Base-by-base conservation (phyloP, 176 grass and related monocot species). In the Elaeis guineensis region DNA sequence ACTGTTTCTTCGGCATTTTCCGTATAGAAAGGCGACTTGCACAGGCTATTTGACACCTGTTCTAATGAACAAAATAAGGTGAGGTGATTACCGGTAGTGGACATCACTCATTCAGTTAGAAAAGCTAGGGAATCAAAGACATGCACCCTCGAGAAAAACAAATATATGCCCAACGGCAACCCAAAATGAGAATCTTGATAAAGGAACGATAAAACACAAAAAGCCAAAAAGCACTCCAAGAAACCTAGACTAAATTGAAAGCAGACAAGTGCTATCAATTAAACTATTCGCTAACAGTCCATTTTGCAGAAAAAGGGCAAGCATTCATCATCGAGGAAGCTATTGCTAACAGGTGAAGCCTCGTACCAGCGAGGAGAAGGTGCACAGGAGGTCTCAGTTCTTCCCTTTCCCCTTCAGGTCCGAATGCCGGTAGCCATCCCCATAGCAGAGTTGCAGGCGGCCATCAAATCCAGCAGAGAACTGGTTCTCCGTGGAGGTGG, bases 401-500 rank as follows among this genome's bases (percentile, higher is more conserved):
- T 73, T 73, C 24, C 59, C 59, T 55, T 73, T 73, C 25, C 59
- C 59, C 51, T 73, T 73, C 26, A 73, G 51, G 29, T 73, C 70
- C 3, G 59, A 62, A 19, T 63, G 70, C 59, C 59, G 49, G 61
- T 55, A 73, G 12, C 25, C 59, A 24, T 73, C 70, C 59, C 51
- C 65, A 55, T 68, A 68, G 65, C 51, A 73, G 70, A 63, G 70
- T 51, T 73, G 70, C 25, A 63, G 70, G 51, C 70, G 59, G 70
- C 59, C 59, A 5, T 73, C 70, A 5, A 73, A 63, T 26, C 59
- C 70, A 6, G 51, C 5, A 3, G 70, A 19, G 50, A 73, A 73
- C 3, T 62, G 70, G 28, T 62, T 63, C 28, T 73, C 59, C 19
- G 25, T 3, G 6, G 24, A 32, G 18, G 49, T 44, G 23, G 55